Evolutionary conservation across 139 green algal genomes (phyloP).

Genomic region (Haematococcus sp.): DNA sequence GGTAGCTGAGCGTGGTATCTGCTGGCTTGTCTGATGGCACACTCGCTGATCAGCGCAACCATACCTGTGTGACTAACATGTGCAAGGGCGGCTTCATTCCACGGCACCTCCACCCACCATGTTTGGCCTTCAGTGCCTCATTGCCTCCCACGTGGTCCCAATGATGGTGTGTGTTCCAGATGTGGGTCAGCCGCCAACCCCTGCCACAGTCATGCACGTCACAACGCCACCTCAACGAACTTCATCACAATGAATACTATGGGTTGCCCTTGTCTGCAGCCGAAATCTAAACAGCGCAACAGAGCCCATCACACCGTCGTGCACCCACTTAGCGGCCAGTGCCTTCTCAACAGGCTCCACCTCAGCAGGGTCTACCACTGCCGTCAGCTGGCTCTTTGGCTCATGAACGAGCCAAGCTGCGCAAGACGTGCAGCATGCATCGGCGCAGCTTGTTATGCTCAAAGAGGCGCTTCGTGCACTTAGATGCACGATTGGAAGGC

Average conservation of each 20-base stretch:
- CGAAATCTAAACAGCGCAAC: too few species aligned
- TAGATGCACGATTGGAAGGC: too few species aligned
- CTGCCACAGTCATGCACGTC: slow-evolving; percentile 8
- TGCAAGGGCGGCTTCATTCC: not conserved
- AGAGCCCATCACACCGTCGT: too few species aligned
- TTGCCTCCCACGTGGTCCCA: slow-evolving; percentile 62
- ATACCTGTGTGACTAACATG: not conserved
- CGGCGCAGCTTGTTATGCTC: too few species aligned
- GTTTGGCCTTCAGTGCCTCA: slow-evolving; percentile 39
- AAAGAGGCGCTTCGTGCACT: too few species aligned
- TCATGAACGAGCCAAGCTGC: slow-evolving; percentile 73
- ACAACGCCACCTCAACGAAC: too few species aligned
- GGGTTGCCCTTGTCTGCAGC: too few species aligned
- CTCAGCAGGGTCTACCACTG: slow-evolving; percentile 86
- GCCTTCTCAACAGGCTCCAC: slow-evolving; percentile 53
- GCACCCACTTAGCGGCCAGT: slow-evolving; percentile 53
- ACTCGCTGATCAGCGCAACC: not conserved
- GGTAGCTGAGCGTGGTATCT: not conserved
- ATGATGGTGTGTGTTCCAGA: slow-evolving; percentile 88
- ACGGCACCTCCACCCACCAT: not conserved
- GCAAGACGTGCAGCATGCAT: not conserved
- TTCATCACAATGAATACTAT: too few species aligned
- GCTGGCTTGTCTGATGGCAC: not conserved
- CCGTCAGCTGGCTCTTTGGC: slow-evolving; percentile 38
- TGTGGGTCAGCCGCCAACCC: slow-evolving; percentile 43